phyloP scores from a whole-genome alignment of 2,329 filamentous ascomycete species.

The Ophiostoma novo-ulmi region DNA sequence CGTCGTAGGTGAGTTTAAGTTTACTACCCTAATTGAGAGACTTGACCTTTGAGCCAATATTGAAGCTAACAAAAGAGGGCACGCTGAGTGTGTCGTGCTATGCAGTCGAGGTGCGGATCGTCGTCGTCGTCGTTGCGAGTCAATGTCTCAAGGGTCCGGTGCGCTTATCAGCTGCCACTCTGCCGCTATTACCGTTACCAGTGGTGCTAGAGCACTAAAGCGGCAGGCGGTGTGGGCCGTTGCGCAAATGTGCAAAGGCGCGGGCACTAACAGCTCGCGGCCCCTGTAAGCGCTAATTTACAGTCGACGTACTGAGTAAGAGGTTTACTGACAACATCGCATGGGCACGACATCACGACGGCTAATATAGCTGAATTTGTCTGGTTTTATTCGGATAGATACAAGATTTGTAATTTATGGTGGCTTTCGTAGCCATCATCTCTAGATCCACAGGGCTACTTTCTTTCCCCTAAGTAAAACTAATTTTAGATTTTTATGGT shows the following conservation, averaged over 20 bases:
- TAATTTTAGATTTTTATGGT: too few relatives aligned
- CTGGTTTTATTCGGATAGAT: too few relatives aligned
- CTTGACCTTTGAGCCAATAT: too few relatives aligned
- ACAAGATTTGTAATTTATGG: too few relatives aligned
- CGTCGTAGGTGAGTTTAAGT: neutral
- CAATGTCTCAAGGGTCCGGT: neutral
- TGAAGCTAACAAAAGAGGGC: neutral
- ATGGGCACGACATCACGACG: neutral
- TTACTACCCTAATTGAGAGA: neutral
- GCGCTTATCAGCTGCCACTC: neutral
- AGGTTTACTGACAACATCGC: neutral
- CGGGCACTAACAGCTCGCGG: slow-evolving; percentile 16
- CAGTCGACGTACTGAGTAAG: neutral
- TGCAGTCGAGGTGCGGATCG: neutral
- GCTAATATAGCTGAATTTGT: neutral
- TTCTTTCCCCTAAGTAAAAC: too few relatives aligned
- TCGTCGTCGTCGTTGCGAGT: slow-evolving; percentile 3
- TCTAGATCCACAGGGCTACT: neutral
- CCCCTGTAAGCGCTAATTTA: neutral
- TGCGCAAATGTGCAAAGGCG: neutral
- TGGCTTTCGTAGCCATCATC: too few relatives aligned
- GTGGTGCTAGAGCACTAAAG: slow-evolving; percentile 15
- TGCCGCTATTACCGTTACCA: slow-evolving; percentile 5
- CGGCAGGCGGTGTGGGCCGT: slow-evolving; percentile 23
- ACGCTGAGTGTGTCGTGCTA: neutral